Base-by-base conservation (phyloP, 768 basidiomycete genomes). In the Tephrocybe rancida region DNA sequence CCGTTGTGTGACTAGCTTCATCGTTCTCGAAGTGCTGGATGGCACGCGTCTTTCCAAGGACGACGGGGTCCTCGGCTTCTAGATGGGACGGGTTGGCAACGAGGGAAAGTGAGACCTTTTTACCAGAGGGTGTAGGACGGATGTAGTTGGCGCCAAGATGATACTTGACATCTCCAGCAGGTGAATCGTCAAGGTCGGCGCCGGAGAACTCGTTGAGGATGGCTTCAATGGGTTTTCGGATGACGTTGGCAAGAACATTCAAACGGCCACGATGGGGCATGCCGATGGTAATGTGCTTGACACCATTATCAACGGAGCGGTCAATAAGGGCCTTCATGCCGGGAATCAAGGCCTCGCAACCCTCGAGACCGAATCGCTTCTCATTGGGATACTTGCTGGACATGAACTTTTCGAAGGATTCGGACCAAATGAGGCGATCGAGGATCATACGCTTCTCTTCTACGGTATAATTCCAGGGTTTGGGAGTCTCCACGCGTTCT, bases 301-400 rank as follows among this genome's bases (percentile, higher is more conserved):
- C 88, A 46, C 97, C 97, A 59, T 90, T 81, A 61, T 99, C 97
- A 60, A 99, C 97, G 18, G 95, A 97, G 57, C 95, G 89, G 70
- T 99, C 97, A 57, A 99, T 97, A 67, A 99, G 86, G 1, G 96
- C 97, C 76, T 99, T 99, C 97, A 99, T 99, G 48, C 97, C 97
- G 25, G 97, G 97, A 63, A 98, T 90, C 61, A 99, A 87, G 25
- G 93, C 84, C 73, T 99, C 97, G 72, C 95, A 97, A 50, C 97
- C 97, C 72, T 99, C 97, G 38, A 99, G 83, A 71, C 97, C 97
- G 72, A 99, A 99, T 43, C 97, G 90, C 74, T 99, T 99, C 79
- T 99, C 97, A 74, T 98, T 99, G 61, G 97, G 97, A 75, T 92
- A 97, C 71, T 98, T 99, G 81, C 86, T 91, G 19, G 95, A 90